phyloP scores from a whole-genome alignment of 106 monocot genomes.

The Dioscorea dumetorum region DNA sequence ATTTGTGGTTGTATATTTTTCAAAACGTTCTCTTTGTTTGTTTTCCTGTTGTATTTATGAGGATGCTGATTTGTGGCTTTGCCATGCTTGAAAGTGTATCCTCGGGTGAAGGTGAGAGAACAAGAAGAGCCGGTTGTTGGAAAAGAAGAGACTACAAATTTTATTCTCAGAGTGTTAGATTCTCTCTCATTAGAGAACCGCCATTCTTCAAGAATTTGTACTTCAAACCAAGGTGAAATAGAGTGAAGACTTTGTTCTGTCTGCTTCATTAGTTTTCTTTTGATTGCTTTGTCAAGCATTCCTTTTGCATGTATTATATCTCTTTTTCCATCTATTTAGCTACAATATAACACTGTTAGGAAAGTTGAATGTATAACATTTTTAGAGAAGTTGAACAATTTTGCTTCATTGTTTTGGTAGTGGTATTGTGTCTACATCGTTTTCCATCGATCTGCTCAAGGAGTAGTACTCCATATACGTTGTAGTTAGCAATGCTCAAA shows the following conservation, averaged over 20 bases:
- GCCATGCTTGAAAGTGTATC: constrained; percentile 16
- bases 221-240: neutral
- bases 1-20: neutral
- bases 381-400: no score
- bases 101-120: constrained; percentile 20
- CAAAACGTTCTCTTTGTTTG: neutral
- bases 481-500: no score
- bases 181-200: constrained; percentile 1
- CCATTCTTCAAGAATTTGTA: neutral
- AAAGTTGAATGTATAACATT: neutral
- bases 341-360: neutral
- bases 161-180: neutral
- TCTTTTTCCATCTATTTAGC: neutral
- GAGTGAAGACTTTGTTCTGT: neutral
- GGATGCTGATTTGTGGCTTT: neutral
- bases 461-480: no score
- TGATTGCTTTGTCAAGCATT: neutral
- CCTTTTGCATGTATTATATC: neutral
- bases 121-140: neutral
- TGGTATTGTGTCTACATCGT: no score
- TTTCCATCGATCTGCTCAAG: no score
- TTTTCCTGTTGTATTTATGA: neutral
- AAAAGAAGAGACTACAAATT: constrained; percentile 5
- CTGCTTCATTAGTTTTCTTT: neutral
- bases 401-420: no score